A percentile compares a stretch with the other conserved stretches of the same genome.
These are phyloP conservation scores for Acanthamoeba lenticulata DNA, from an alignment of 208 protist genomes.

Conservation along the genomic window DNA sequence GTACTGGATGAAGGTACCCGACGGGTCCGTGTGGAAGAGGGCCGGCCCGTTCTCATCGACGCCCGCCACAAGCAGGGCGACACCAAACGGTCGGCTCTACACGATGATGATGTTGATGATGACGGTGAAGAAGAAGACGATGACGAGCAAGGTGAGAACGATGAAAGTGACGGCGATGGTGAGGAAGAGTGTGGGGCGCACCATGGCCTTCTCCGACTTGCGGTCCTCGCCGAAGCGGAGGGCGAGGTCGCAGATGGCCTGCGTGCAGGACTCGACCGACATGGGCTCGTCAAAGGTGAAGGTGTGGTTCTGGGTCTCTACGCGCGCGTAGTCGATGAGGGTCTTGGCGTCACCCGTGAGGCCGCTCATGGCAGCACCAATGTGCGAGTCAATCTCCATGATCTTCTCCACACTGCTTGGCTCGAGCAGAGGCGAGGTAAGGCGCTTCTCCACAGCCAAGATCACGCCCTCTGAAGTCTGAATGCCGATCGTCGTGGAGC, in stretches of 20 bases:
- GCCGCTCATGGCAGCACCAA: constrained; percentile 90
- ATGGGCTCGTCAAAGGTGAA: constrained; percentile 99
- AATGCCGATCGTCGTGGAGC: constrained; percentile 97
- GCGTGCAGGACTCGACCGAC: constrained; percentile 95
- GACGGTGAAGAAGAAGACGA: not conserved
- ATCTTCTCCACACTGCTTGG: constrained; percentile 98
- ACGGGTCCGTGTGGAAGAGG: constrained; percentile 98
- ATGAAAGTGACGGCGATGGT: not conserved
- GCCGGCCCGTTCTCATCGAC: constrained; percentile 96
- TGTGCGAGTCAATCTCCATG: constrained; percentile 97
- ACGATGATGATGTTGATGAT: constrained; percentile 8
- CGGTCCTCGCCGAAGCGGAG: constrained; percentile 97
- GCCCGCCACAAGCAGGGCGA: constrained; percentile 98
- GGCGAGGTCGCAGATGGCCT: constrained; percentile 97
- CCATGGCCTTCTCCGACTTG: constrained; percentile 92
- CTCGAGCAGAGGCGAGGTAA: constrained; percentile 97
- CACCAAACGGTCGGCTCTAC: constrained; percentile 97
- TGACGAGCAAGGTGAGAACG: not conserved
- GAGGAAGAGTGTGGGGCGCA: constrained; percentile 43
- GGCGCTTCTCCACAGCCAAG: constrained; percentile 98
- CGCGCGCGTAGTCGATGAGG: constrained; percentile 97
- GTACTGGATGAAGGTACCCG: constrained; percentile 96
- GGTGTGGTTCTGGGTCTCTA: constrained; percentile 98
- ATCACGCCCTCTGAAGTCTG: constrained; percentile 97
- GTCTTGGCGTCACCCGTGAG: constrained; percentile 98